These are phyloP conservation scores for Oenanthe sinensis DNA, from an alignment of 129 eudicot species.

Conservation along the genomic window DNA sequence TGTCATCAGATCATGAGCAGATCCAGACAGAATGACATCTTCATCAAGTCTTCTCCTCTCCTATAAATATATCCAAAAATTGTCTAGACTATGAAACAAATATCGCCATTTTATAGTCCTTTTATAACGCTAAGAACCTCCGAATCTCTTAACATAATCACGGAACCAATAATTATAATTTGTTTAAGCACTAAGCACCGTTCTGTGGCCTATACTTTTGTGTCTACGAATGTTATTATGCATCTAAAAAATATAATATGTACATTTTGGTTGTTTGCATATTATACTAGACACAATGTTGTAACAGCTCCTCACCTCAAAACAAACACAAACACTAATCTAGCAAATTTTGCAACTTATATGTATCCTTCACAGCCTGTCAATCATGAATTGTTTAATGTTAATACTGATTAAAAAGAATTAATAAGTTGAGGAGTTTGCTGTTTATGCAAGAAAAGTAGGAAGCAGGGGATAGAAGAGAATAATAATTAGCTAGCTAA, in stretches of 20 bases:
- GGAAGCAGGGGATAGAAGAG: not conserved
- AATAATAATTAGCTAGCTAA: not conserved
- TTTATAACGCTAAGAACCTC: not conserved
- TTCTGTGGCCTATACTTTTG: not conserved
- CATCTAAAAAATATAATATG: not conserved
- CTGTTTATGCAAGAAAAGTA: conserved; percentile 15
- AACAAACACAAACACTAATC: not conserved
- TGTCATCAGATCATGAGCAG: not conserved
- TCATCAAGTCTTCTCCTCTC: too few relatives aligned
- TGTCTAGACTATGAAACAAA: too few relatives aligned
- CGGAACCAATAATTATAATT: not conserved
- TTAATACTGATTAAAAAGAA: not conserved
- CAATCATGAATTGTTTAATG: conserved; percentile 26
- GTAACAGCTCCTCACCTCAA: not conserved
- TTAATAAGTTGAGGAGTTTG: not conserved
- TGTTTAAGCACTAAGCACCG: not conserved
- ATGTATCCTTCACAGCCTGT: conserved; percentile 28
- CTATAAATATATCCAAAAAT: too few relatives aligned
- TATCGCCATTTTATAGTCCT: not conserved
- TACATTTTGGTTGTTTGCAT: not conserved
- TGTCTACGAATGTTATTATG: not conserved
- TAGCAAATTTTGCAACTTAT: not conserved
- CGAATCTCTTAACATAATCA: not conserved
- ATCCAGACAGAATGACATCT: not conserved
- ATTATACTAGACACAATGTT: not conserved